These are phyloP conservation scores for Sugiyamaella marilandica DNA, from an alignment of 805 yeast species.

Conservation along the genomic window DNA sequence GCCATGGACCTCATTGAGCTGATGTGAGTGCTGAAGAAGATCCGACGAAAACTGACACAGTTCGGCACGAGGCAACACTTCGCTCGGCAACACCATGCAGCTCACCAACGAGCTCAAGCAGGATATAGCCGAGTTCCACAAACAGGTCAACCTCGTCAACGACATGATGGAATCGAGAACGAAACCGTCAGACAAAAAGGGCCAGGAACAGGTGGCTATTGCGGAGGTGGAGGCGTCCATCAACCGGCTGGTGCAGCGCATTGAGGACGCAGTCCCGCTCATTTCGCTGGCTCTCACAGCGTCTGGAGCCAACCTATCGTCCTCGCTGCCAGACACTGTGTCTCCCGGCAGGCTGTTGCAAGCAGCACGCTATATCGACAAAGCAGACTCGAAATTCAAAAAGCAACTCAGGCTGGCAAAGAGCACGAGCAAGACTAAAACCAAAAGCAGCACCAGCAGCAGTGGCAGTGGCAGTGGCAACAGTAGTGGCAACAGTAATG, in stretches of 20 bases:
- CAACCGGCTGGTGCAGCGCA: slow-evolving; percentile 43
- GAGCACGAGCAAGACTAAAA: slow-evolving; percentile 9
- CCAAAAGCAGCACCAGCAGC: slow-evolving; percentile 1
- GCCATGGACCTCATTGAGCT: slow-evolving; percentile 65
- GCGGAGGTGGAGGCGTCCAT: slow-evolving; percentile 48
- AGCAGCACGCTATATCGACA: slow-evolving; percentile 46
- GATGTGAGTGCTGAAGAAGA: slow-evolving; percentile 27
- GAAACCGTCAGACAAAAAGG: slow-evolving; percentile 11
- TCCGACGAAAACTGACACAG: slow-evolving; percentile 4
- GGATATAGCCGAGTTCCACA: slow-evolving; percentile 57
- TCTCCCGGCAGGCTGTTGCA: slow-evolving; percentile 66
- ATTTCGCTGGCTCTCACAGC: slow-evolving; percentile 62
- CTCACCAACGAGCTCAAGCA: slow-evolving; percentile 51
- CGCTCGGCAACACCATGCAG: slow-evolving; percentile 47
- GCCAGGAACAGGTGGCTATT: slow-evolving; percentile 34
- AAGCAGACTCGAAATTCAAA: slow-evolving; percentile 35
- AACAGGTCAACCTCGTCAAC: slow-evolving; percentile 40
- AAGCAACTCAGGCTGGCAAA: slow-evolving; percentile 1
- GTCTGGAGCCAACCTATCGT: slow-evolving; percentile 57
- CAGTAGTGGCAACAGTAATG: slow-evolving; percentile 10
- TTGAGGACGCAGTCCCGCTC: slow-evolving; percentile 66
- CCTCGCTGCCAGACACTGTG: slow-evolving; percentile 45
- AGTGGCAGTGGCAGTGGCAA: no score
- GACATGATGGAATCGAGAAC: slow-evolving; percentile 27
- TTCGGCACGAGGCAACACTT: slow-evolving; percentile 28